A percentile compares a stretch with the other conserved stretches of the same genome.
Conservation (phyloP, 108 stramenopile species). For the Cyclotella cryptica region DNA sequence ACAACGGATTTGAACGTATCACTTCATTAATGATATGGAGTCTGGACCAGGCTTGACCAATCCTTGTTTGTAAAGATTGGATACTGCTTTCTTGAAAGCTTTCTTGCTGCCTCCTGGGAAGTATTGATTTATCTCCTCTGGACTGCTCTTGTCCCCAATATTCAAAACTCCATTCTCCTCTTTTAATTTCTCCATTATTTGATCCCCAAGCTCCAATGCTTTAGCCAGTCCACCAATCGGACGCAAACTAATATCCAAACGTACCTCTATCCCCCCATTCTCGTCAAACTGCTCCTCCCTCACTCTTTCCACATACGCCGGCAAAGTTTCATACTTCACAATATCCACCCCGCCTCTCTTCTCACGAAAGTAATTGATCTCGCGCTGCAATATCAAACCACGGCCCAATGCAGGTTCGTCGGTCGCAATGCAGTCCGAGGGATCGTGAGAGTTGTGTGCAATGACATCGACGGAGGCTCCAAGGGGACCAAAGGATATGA, state of each 20-base stretch:
- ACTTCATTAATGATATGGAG: slow-evolving; percentile 58
- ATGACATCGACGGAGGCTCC: slow-evolving; percentile 81
- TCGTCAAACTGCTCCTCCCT: slow-evolving; percentile 59
- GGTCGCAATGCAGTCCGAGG: slow-evolving; percentile 62
- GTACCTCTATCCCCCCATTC: slow-evolving; percentile 46
- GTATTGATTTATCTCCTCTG: slow-evolving; percentile 66
- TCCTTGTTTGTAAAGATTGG: slow-evolving; percentile 71
- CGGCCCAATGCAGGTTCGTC: slow-evolving; percentile 68
- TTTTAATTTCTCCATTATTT: slow-evolving; percentile 66
- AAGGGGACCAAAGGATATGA: slow-evolving; percentile 77
- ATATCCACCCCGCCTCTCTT: slow-evolving; percentile 74
- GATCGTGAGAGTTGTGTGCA: slow-evolving; percentile 63
- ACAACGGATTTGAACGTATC: neutral
- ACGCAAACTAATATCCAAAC: slow-evolving; percentile 71
- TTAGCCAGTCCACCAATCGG: slow-evolving; percentile 79
- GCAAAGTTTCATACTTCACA: slow-evolving; percentile 76
- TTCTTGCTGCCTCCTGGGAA: slow-evolving; percentile 77
- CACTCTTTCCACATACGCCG: slow-evolving; percentile 76
- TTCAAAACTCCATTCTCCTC: slow-evolving; percentile 43
- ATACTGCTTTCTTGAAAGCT: slow-evolving; percentile 66
- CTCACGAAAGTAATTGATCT: slow-evolving; percentile 80
- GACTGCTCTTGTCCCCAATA: slow-evolving; percentile 82
- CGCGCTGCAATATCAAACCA: slow-evolving; percentile 78
- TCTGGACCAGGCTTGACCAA: slow-evolving; percentile 62
- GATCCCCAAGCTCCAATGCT: slow-evolving; percentile 54